A percentile compares a stretch with the other conserved stretches of the same genome.
Evolutionary conservation across 129 eudicot genomes (phyloP).

Genomic region (Chrysanthemum lavandulifolium): DNA sequence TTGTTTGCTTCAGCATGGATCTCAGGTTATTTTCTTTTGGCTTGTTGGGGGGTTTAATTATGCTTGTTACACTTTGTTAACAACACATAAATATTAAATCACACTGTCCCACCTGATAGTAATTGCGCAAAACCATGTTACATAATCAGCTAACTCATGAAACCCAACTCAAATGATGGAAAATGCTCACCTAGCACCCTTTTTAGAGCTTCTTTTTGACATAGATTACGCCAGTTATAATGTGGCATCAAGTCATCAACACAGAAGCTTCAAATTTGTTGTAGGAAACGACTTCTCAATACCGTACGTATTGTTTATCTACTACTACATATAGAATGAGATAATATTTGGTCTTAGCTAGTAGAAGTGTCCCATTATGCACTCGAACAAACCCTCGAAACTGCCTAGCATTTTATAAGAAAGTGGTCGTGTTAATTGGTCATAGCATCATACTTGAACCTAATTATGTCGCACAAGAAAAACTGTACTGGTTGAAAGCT

Average conservation of each 20-base stretch:
- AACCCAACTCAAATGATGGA: background rate
- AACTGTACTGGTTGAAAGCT: no score
- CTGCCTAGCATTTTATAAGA: background rate
- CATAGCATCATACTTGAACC: no score
- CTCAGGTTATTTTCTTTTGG: background rate
- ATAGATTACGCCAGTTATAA: no score
- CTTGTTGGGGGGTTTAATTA: constrained; percentile 2
- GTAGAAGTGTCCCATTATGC: background rate
- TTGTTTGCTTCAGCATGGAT: background rate
- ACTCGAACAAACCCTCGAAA: background rate
- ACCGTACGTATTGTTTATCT: no score
- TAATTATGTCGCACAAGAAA: no score
- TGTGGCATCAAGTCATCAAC: no score
- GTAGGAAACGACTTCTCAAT: no score
- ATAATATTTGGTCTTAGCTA: background rate
- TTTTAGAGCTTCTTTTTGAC: no score
- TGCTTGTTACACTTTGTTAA: background rate
- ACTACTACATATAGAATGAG: background rate
- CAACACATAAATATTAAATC: background rate
- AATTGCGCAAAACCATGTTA: background rate
- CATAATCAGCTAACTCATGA: background rate
- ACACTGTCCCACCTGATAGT: background rate
- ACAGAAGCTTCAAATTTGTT: no score
- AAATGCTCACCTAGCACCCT: no score
- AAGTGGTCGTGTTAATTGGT: no score